phyloP scores from a whole-genome alignment of 805 yeast genomes.

The Nakazawaea molendinolei region DNA sequence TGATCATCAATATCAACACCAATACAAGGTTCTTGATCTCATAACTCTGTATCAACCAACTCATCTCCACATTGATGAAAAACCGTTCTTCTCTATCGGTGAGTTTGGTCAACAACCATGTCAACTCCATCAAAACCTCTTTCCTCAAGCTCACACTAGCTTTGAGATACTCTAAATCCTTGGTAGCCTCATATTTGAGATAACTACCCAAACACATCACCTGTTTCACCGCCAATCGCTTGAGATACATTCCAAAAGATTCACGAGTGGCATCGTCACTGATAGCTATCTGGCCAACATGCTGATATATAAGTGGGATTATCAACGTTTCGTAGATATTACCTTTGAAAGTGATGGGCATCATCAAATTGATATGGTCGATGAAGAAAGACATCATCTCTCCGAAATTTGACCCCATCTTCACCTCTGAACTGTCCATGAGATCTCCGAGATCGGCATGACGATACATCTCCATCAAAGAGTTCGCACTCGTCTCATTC shows the following conservation, averaged over 20 bases:
- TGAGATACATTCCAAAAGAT: not conserved
- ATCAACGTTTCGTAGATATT: constrained; percentile 16
- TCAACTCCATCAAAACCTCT: constrained; percentile 5
- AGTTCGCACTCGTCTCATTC: not conserved
- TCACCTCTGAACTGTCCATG: no score
- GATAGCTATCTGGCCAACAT: constrained; percentile 8
- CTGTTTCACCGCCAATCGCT: constrained; percentile 6
- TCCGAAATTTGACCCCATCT: constrained; percentile 8
- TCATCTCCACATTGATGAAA: constrained; percentile 23
- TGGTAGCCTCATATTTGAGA: constrained; percentile 4
- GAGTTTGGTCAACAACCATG: constrained; percentile 24
- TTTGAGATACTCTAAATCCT: not conserved
- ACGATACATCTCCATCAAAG: not conserved
- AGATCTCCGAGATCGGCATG: no score
- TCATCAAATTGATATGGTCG: constrained; percentile 11
- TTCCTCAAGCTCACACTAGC: constrained; percentile 5
- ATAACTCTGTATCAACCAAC: constrained; percentile 3
- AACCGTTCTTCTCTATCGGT: constrained; percentile 31
- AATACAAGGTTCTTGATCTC: constrained; percentile 22
- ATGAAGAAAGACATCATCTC: constrained; percentile 17
- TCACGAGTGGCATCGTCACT: not conserved
- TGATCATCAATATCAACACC: constrained; percentile 30
- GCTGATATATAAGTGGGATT: constrained; percentile 8
- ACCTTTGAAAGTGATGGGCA: constrained; percentile 11
- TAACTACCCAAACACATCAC: constrained; percentile 10